A percentile compares a stretch with the other conserved stretches of the same genome.
Conservation (phyloP, 176 grass and related monocot species). For the Echinochloa phyllopogon region DNA sequence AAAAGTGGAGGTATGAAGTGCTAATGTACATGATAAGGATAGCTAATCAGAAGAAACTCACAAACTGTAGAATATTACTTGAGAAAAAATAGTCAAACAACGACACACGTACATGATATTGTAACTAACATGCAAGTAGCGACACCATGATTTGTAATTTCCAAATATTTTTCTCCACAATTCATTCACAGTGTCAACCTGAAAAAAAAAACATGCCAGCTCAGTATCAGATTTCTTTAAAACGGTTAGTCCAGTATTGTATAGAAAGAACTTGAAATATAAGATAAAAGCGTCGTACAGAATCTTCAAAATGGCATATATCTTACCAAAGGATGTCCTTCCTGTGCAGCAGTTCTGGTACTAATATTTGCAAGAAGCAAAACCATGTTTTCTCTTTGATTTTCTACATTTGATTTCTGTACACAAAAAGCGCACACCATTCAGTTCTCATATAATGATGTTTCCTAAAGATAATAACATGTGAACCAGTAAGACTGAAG, state of each 20-base stretch:
- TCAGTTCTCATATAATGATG: background rate
- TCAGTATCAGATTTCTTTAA: slow-evolving; percentile 21
- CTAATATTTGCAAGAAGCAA: slow-evolving; percentile 74
- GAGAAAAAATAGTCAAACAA: slow-evolving; percentile 1
- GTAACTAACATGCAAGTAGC: slow-evolving; percentile 61
- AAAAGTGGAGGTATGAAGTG: slow-evolving; percentile 14
- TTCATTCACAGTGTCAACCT: slow-evolving; percentile 48
- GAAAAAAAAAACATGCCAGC: slow-evolving; percentile 30
- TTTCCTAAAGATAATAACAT: slow-evolving; percentile 29
- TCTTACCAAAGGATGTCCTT: slow-evolving; percentile 55
- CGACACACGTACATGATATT: slow-evolving; percentile 44
- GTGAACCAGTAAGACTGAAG: slow-evolving; percentile 15
- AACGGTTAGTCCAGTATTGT: slow-evolving; percentile 8
- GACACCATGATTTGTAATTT: slow-evolving; percentile 75
- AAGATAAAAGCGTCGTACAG: background rate
- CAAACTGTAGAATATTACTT: slow-evolving; percentile 11
- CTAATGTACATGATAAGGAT: background rate
- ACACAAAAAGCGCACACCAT: background rate
- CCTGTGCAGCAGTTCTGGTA: slow-evolving; percentile 38
- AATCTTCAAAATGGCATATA: slow-evolving; percentile 28
- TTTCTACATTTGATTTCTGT: slow-evolving; percentile 75
- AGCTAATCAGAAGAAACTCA: background rate
- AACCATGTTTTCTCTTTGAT: slow-evolving; percentile 81
- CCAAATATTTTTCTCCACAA: slow-evolving; percentile 60
- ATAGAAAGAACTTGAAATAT: slow-evolving; percentile 14